A percentile compares a stretch with the other conserved stretches of the same genome.
Evolutionary conservation across 2,329 filamentous ascomycete genomes (phyloP).

Genomic region (Aspergillus carbonarius): DNA sequence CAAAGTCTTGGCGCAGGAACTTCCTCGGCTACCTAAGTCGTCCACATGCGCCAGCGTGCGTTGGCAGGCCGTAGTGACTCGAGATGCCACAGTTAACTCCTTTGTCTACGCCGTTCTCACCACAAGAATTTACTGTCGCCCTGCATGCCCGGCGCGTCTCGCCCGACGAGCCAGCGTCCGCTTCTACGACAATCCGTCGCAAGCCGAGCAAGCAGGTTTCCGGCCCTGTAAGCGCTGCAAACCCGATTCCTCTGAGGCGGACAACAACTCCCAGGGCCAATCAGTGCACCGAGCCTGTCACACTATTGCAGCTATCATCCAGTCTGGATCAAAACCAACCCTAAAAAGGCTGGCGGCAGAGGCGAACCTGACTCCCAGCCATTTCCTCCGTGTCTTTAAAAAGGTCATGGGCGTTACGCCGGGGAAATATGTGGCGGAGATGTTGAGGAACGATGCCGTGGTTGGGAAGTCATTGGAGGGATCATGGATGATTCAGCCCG

Average conservation of each 20-base stretch:
- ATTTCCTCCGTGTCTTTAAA: conserved; percentile 58
- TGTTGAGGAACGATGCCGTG: not conserved
- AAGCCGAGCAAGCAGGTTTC: conserved; percentile 53
- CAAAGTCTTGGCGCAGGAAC: conserved; percentile 16
- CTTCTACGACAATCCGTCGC: conserved; percentile 50
- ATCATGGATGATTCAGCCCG: not conserved
- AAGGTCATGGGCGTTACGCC: conserved; percentile 52
- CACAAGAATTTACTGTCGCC: conserved; percentile 58
- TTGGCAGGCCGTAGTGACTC: conserved; percentile 47
- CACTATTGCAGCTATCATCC: conserved; percentile 28
- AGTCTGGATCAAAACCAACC: conserved; percentile 34
- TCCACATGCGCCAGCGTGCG: conserved; percentile 27
- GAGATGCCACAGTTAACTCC: conserved; percentile 44
- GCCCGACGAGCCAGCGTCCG: conserved; percentile 56
- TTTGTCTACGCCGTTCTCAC: conserved; percentile 60
- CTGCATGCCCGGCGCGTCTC: conserved; percentile 58
- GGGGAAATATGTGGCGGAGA: conserved; percentile 35
- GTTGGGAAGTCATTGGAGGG: not conserved
- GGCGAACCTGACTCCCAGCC: conserved; percentile 51
- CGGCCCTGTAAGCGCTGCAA: conserved; percentile 58
- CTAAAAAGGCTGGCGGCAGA: conserved; percentile 49
- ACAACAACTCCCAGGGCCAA: conserved; percentile 31
- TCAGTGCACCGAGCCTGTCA: conserved; percentile 34
- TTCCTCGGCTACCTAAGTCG: conserved; percentile 21
- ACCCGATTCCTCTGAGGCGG: conserved; percentile 39